Conservation (phyloP, 306 rosid species). For the Cucurbita argyrosperma region DNA sequence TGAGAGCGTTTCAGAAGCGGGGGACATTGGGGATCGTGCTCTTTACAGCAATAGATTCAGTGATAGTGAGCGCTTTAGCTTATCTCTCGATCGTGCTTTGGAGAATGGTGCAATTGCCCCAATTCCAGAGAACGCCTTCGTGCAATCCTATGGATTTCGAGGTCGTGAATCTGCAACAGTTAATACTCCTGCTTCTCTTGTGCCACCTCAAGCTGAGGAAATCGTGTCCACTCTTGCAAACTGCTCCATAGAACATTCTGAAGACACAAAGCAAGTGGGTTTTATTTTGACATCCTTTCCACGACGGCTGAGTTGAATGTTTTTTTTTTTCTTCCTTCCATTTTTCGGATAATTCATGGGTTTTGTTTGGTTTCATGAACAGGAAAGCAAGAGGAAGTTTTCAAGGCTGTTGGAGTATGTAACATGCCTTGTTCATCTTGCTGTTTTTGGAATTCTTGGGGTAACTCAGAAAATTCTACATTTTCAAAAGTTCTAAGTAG, state of each 20-base stretch:
- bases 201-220: conserved; percentile 24
- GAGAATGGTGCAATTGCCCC: conserved; percentile 32
- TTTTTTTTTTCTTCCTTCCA: not conserved
- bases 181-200: conserved; percentile 14
- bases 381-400: conserved; percentile 12
- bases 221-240: conserved; percentile 19
- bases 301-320: not conserved
- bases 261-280: conserved; percentile 35
- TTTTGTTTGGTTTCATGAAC: not conserved
- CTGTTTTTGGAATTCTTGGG: conserved; percentile 52
- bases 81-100: conserved; percentile 25
- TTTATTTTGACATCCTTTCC: conserved; percentile 1
- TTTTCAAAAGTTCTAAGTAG: not conserved
- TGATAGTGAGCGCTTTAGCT: conserved; percentile 20
- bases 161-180: conserved; percentile 2
- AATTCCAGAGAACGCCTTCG: conserved; percentile 15
- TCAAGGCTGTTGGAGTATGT: conserved; percentile 26
- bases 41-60: conserved; percentile 41
- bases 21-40: conserved; percentile 80
- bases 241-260: conserved; percentile 14
- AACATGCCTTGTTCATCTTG: conserved; percentile 34
- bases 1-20: conserved; percentile 66
- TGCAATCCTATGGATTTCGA: conserved; percentile 14
- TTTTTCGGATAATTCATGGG: not conserved
- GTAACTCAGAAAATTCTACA: conserved; percentile 16